Conservation (phyloP, 768 basidiomycete genomes). For the Coprinopsis sp. region DNA sequence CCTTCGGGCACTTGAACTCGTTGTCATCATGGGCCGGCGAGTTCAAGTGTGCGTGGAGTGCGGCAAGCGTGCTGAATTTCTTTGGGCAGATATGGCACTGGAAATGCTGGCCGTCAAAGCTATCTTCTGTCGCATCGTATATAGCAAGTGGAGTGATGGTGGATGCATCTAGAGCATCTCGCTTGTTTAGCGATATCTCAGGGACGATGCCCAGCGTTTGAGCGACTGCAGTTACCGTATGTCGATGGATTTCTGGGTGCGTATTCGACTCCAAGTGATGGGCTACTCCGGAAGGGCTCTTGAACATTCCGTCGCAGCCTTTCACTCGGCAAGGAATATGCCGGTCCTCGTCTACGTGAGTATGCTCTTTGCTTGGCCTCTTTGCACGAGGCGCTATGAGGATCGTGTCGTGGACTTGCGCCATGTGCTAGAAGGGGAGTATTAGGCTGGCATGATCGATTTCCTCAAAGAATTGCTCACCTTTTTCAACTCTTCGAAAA, state of each 20-base stretch:
- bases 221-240: constrained; percentile 32
- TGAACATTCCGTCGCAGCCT: constrained; percentile 28
- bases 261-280: constrained; percentile 39
- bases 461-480: not conserved
- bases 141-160: too few relatives aligned
- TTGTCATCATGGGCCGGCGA: constrained; percentile 35
- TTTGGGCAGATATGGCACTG: constrained; percentile 38
- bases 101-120: constrained; percentile 33
- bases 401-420: too few relatives aligned
- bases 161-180: constrained; percentile 19
- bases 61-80: constrained; percentile 23
- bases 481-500: constrained; percentile 11
- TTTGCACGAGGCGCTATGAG: too few relatives aligned
- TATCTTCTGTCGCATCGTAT: too few relatives aligned
- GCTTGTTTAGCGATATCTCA: constrained; percentile 30
- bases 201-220: constrained; percentile 28
- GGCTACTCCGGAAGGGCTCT: constrained; percentile 31
- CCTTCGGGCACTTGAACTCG: constrained; percentile 38
- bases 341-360: constrained; percentile 5
- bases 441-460: too few relatives aligned
- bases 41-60: constrained; percentile 33
- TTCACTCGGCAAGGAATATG: constrained; percentile 25
- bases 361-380: too few relatives aligned
- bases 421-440: too few relatives aligned
- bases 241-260: constrained; percentile 27